Evolutionary conservation across 169 alveolate species (phyloP).

Genomic region (Eimeria maxima): DNA sequence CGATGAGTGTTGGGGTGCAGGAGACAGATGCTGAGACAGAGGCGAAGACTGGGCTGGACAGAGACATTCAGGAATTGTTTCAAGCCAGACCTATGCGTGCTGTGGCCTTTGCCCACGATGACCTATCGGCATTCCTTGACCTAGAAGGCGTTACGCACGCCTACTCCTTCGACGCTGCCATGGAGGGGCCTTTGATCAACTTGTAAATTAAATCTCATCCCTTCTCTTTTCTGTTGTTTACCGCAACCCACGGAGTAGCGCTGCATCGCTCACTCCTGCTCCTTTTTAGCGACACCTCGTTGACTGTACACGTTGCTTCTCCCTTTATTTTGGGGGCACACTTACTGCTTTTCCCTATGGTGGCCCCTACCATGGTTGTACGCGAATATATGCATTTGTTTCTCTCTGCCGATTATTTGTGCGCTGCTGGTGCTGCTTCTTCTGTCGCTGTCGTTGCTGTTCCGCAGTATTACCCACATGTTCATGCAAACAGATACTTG

Average conservation of each 20-base stretch:
- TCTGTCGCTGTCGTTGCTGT: background rate
- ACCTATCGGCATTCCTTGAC: slow-evolving; percentile 89
- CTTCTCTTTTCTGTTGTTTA: background rate
- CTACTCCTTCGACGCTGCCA: slow-evolving; percentile 93
- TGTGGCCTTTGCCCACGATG: slow-evolving; percentile 91
- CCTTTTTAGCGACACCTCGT: background rate
- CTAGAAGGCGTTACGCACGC: slow-evolving; percentile 93
- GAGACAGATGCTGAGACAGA: background rate
- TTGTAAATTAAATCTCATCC: slow-evolving; percentile 69
- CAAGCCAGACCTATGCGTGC: slow-evolving; percentile 56
- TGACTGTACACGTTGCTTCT: background rate
- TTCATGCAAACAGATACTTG: slow-evolving; percentile 80
- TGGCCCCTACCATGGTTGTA: slow-evolving; percentile 1
- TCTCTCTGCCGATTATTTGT: background rate
- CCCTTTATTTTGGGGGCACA: background rate
- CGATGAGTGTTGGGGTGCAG: background rate
- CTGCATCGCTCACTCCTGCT: background rate
- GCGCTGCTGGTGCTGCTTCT: background rate
- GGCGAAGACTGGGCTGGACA: background rate
- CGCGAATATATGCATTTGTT: background rate
- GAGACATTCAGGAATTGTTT: slow-evolving; percentile 58
- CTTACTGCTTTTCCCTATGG: background rate
- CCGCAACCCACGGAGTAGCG: background rate
- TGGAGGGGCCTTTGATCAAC: slow-evolving; percentile 92
- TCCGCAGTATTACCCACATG: slow-evolving; percentile 79